These are phyloP conservation scores for Cymbopogon citratus DNA, from an alignment of 176 grass and related monocot species.

Conservation along the genomic window DNA sequence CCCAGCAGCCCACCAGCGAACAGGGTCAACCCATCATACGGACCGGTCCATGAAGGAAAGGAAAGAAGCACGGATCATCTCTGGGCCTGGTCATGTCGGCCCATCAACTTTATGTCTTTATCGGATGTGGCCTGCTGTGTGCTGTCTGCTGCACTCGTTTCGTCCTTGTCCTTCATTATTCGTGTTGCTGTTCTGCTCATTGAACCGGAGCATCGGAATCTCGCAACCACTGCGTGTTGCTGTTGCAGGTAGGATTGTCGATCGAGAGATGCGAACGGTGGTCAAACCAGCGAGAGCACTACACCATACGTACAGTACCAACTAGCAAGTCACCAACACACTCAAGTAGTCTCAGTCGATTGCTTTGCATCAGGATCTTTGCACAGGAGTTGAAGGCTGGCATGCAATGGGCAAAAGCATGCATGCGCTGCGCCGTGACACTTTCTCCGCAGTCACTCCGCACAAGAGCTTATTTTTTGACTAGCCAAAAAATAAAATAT, in stretches of 20 bases:
- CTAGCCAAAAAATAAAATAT: no score
- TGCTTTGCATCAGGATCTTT: neutral
- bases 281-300: neutral
- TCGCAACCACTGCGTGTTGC: neutral
- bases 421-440: neutral
- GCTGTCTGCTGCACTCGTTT: neutral
- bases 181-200: neutral
- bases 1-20: neutral
- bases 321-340: neutral
- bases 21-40: neutral
- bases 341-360: no score
- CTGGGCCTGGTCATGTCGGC: neutral
- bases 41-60: neutral
- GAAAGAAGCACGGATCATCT: neutral
- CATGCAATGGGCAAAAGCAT: neutral
- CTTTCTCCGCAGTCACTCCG: neutral
- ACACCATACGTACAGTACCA: neutral
- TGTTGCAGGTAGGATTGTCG: neutral
- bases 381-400: neutral
- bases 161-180: neutral
- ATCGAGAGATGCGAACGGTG: neutral
- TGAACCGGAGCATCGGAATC: neutral
- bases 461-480: neutral
- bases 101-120: neutral
- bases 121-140: neutral